Percentiles rank a stretch among this genome's conserved stretches.
These are phyloP conservation scores for Pseudogymnoascus sp. DNA, from an alignment of 2,329 filamentous ascomycete genomes.

Conservation along the genomic window DNA sequence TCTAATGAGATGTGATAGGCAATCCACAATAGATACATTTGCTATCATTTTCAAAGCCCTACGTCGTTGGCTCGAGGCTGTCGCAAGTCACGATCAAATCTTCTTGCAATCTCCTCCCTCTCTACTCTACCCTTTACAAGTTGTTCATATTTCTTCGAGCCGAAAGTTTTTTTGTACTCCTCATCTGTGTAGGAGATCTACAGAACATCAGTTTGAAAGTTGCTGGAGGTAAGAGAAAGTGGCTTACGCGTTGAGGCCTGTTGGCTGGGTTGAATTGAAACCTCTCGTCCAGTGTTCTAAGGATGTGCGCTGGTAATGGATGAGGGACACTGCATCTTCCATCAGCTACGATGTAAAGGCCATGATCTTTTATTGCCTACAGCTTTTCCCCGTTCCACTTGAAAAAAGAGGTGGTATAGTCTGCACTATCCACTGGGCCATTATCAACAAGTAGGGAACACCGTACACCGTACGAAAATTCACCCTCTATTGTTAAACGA, in stretches of 20 bases:
- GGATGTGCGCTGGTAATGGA: slow-evolving; percentile 9
- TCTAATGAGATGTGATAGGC: too few relatives aligned
- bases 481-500: slow-evolving; percentile 14
- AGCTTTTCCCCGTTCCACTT: slow-evolving; percentile 15
- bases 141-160: slow-evolving; percentile 10
- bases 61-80: background rate
- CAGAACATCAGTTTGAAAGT: slow-evolving; percentile 9
- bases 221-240: background rate
- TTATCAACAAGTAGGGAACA: slow-evolving; percentile 15
- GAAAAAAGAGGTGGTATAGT: slow-evolving; percentile 11
- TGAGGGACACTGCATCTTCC: background rate
- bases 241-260: slow-evolving; percentile 13
- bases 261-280: slow-evolving; percentile 17
- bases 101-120: slow-evolving; percentile 12
- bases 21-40: too few relatives aligned
- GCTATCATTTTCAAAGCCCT: background rate
- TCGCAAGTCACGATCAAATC: background rate
- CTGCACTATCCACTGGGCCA: slow-evolving; percentile 13
- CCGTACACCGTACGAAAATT: slow-evolving; percentile 10
- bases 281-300: slow-evolving; percentile 12
- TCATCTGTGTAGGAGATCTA: slow-evolving; percentile 15
- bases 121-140: slow-evolving; percentile 13
- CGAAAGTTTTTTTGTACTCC: slow-evolving; percentile 12
- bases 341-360: slow-evolving; percentile 7
- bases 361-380: slow-evolving; percentile 8